Evolutionary conservation across 768 basidiomycete genomes (phyloP), one percentile per base, ranked within the genome.

Genomic region (Xerocomellus amylosporus): DNA sequence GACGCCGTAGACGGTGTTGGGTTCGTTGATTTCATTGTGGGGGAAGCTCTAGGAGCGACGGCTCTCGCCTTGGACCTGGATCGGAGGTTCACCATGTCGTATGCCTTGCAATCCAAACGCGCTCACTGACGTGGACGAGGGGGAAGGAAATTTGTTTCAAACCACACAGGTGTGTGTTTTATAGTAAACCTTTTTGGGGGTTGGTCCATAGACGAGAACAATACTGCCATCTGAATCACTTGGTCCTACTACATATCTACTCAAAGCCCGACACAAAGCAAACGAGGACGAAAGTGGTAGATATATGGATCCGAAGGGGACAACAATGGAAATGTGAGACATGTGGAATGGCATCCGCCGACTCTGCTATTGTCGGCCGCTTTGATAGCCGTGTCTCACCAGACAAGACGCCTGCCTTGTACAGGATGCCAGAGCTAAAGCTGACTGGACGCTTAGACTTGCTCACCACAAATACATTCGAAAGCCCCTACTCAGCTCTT

Each of bases 181-280:
- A 58, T 58, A 54, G 36, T 31, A 26, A 24, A 38, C 42, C 8
- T 53, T 30, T n/a, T 43, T 24, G 20, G 8, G 26, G 26, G n/a
- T n/a, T 58, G 53, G 52, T 38, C 46, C 30, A 47, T 41, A 36
- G 30, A 46, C 28, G 47, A 37, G 50, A 51, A 62, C 60, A 60
- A 64, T 55, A 53, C 43, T 14, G 33, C 24, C 48, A 26, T 46
- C 30, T 30, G 30, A 30, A 30, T 30, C 28, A 37, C 19, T 8
- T 47, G 64, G 61, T 60, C 61, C 61, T 31, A 63, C 57, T 30
- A 30, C 30, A 30, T 30, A 30, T 30, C 30, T 10, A 5, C 36
- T 39, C 46, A 46, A 51, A 55, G 37, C 37, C 20, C 20, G 20
- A 41, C 20, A 44, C 43, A 44, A 44, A n/a, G 26, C 26, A 24